Evolutionary conservation across 2,329 filamentous ascomycete species (phyloP).

Genomic region (Aspergillus sp.): DNA sequence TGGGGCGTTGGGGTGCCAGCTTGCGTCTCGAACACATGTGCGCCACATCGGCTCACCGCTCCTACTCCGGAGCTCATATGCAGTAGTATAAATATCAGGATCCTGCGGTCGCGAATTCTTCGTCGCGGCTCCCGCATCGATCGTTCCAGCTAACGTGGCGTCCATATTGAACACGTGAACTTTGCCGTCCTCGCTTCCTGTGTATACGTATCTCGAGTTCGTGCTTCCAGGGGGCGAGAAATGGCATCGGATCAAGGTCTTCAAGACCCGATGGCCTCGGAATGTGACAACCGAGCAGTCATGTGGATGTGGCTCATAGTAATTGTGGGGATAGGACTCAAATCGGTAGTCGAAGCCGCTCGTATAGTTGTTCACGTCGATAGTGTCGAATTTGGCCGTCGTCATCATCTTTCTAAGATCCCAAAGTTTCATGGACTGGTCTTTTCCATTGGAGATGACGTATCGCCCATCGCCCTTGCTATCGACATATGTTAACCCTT

Average conservation of each 20-base stretch:
- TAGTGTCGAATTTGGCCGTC: conserved; percentile 57
- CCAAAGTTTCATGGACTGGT: conserved; percentile 97
- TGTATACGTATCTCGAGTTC: conserved; percentile 89
- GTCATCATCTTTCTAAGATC: conserved; percentile 87
- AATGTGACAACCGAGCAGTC: conserved; percentile 95
- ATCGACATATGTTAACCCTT: conserved; percentile 66
- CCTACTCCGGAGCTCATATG: conserved; percentile 54
- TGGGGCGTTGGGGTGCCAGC: conserved; percentile 85
- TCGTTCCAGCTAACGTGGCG: conserved; percentile 72
- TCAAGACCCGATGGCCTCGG: conserved; percentile 82
- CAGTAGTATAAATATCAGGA: conserved; percentile 53
- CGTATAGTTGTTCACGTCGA: conserved; percentile 54
- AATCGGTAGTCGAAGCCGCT: conserved; percentile 65
- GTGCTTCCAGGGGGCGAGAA: conserved; percentile 86
- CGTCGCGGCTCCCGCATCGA: conserved; percentile 76
- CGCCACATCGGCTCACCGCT: conserved; percentile 62
- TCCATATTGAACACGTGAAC: conserved; percentile 94
- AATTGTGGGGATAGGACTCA: conserved; percentile 53
- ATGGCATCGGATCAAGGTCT: conserved; percentile 90
- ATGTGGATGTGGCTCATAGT: conserved; percentile 67
- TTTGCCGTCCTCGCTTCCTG: conserved; percentile 83
- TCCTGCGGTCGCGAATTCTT: conserved; percentile 58
- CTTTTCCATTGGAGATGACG: conserved; percentile 90
- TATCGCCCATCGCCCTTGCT: conserved; percentile 89
- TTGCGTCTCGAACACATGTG: conserved; percentile 81